Evolutionary conservation across 345 rosid genomes (phyloP).

Genomic region (Syzygium grande): DNA sequence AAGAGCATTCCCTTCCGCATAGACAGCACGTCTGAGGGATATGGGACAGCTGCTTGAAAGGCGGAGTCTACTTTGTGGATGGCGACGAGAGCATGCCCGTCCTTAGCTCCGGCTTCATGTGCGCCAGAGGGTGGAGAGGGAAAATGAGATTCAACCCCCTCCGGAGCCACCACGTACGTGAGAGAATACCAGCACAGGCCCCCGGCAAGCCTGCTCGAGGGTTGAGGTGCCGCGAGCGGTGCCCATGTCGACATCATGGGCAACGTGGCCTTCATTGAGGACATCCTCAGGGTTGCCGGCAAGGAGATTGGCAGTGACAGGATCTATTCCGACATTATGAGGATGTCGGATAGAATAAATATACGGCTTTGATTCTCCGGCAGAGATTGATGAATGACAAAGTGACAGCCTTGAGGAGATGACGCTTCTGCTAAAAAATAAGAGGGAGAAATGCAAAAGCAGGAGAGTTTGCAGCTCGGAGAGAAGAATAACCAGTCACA

Average conservation of each 20-base stretch:
- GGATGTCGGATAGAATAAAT: constrained; percentile 39
- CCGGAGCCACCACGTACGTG: constrained; percentile 28
- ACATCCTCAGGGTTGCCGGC: constrained; percentile 47
- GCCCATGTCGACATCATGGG: constrained; percentile 69
- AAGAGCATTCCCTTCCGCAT: constrained; percentile 58
- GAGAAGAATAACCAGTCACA: not conserved
- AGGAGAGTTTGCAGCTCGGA: not conserved
- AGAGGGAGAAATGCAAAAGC: not conserved
- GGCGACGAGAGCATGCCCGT: constrained; percentile 64
- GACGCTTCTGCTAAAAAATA: not conserved
- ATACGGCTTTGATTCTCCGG: constrained; percentile 6
- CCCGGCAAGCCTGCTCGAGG: constrained; percentile 41
- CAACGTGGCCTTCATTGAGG: constrained; percentile 55
- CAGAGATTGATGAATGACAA: not conserved
- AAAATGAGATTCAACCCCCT: constrained; percentile 69
- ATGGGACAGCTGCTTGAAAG: constrained; percentile 31
- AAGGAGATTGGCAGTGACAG: constrained; percentile 53
- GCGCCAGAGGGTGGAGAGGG: constrained; percentile 69
- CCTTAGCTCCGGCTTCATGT: constrained; percentile 66
- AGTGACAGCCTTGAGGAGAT: not conserved
- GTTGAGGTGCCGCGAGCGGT: constrained; percentile 51
- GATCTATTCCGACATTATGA: constrained; percentile 43
- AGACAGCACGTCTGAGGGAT: constrained; percentile 41
- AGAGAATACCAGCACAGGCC: constrained; percentile 59
- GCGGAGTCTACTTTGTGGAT: constrained; percentile 40